Evolutionary conservation across 2,329 filamentous ascomycete genomes (phyloP).

Genomic region (Trichoderma sp.): DNA sequence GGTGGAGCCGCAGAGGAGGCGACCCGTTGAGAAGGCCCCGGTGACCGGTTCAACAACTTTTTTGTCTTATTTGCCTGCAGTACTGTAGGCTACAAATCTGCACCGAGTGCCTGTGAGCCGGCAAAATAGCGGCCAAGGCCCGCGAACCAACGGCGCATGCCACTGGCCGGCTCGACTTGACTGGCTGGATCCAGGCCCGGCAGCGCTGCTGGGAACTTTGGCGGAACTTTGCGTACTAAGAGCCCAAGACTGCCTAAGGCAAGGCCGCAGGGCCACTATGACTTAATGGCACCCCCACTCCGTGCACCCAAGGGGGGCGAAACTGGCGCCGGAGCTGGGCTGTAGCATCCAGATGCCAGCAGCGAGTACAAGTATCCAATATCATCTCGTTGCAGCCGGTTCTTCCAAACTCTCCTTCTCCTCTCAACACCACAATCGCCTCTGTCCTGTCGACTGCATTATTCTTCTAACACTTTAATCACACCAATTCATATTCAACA

Average conservation of each 20-base stretch:
- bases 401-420: neutral
- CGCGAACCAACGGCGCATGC: neutral
- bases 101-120: neutral
- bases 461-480: conserved; percentile 2
- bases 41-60: conserved; percentile 7
- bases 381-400: neutral
- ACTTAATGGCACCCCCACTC: conserved; percentile 30
- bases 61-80: neutral
- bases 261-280: conserved; percentile 19
- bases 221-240: neutral
- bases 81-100: too few relatives aligned
- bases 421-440: neutral
- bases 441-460: neutral
- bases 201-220: neutral
- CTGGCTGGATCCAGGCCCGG: neutral
- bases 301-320: conserved; percentile 21
- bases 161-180: neutral
- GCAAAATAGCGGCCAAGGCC: neutral
- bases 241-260: neutral
- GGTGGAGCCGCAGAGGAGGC: conserved; percentile 6
- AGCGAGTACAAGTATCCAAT: conserved; percentile 5
- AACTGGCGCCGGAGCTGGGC: conserved; percentile 5
- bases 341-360: neutral
- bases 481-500: conserved; percentile 45
- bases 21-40: neutral